Percentiles rank a stretch among this genome's conserved stretches.
Conservation (phyloP, 2,329 filamentous ascomycete genomes). For the Microdochium bolleyi region DNA sequence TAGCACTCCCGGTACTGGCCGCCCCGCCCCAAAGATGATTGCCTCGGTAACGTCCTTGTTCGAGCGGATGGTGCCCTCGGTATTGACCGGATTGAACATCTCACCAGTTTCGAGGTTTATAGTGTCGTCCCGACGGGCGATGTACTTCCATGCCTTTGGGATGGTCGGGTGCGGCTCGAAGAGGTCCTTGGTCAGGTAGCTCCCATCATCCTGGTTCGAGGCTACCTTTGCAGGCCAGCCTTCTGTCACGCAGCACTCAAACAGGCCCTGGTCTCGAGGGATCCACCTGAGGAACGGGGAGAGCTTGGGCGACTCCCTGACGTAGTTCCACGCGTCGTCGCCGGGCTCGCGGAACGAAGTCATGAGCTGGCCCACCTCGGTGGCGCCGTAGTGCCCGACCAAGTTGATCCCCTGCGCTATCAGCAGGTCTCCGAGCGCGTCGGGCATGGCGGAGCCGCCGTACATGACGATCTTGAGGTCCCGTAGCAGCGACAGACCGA, state of each 20-base stretch:
- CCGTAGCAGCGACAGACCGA: slow-evolving; percentile 39
- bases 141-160: slow-evolving; percentile 25
- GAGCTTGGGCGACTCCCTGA: slow-evolving; percentile 36
- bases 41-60: slow-evolving; percentile 39
- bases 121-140: slow-evolving; percentile 25
- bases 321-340: slow-evolving; percentile 54
- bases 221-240: slow-evolving; percentile 27
- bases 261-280: slow-evolving; percentile 23
- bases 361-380: slow-evolving; percentile 55
- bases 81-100: slow-evolving; percentile 21
- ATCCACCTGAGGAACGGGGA: slow-evolving; percentile 23
- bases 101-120: slow-evolving; percentile 25
- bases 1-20: slow-evolving; percentile 35
- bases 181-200: slow-evolving; percentile 26
- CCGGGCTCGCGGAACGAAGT: slow-evolving; percentile 43
- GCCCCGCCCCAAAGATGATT: slow-evolving; percentile 42
- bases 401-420: slow-evolving; percentile 45
- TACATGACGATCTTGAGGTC: slow-evolving; percentile 45
- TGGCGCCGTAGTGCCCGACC: slow-evolving; percentile 50
- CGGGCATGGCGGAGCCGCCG: slow-evolving; percentile 50
- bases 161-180: slow-evolving; percentile 24
- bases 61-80: slow-evolving; percentile 38
- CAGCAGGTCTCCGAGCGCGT: slow-evolving; percentile 47
- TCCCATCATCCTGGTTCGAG: slow-evolving; percentile 23
- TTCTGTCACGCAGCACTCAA: slow-evolving; percentile 26